These are phyloP conservation scores for Picochlorum sp. DNA, from an alignment of 139 green algal species.

Conservation along the genomic window DNA sequence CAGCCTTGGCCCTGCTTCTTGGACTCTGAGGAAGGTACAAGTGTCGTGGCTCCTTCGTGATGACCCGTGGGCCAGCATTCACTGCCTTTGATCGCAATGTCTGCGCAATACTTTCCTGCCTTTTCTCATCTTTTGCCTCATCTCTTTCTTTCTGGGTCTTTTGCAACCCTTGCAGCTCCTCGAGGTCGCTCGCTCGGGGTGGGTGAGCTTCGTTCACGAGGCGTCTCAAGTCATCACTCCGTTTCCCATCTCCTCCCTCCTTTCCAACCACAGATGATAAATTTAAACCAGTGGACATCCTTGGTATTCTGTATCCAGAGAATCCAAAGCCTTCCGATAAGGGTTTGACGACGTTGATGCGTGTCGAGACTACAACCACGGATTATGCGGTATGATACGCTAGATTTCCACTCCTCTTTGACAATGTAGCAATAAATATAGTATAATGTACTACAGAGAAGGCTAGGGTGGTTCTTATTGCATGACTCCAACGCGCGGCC, in stretches of 20 bases:
- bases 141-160: conserved; percentile 25
- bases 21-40: conserved; percentile 30
- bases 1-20: conserved; percentile 12
- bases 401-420: too few relatives aligned
- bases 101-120: conserved; percentile 13
- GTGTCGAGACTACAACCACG: too few relatives aligned
- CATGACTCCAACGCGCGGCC: too few relatives aligned
- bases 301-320: too few relatives aligned
- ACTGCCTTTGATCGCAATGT: conserved; percentile 16
- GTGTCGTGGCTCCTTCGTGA: conserved; percentile 23
- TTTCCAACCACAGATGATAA: not conserved
- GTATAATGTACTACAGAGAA: too few relatives aligned
- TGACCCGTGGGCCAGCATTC: conserved; percentile 17
- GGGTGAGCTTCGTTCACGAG: conserved; percentile 27
- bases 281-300: too few relatives aligned
- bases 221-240: conserved; percentile 11
- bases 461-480: too few relatives aligned
- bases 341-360: too few relatives aligned
- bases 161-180: conserved; percentile 29
- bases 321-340: too few relatives aligned
- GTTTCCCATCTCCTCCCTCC: not conserved
- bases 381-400: too few relatives aligned
- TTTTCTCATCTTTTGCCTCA: not conserved
- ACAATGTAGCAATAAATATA: too few relatives aligned
- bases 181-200: conserved; percentile 22